Evolutionary conservation across 257 asterid genomes (phyloP).

Genomic region (Nyctanthes arbortristis): DNA sequence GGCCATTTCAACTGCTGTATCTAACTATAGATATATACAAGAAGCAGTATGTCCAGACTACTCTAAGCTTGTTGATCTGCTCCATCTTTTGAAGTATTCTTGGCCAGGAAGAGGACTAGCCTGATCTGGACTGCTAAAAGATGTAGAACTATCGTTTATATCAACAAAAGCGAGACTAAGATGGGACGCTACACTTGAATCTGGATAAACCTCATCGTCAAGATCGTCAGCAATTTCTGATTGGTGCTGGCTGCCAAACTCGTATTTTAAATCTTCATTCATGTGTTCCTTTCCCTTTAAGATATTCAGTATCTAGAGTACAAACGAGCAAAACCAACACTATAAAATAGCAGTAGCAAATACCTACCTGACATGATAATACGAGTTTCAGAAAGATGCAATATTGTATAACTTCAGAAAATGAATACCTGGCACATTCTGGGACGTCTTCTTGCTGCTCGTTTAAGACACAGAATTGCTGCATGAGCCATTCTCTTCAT

Average conservation of each 20-base stretch:
- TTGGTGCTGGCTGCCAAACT: constrained; percentile 18
- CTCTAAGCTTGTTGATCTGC: constrained; percentile 69
- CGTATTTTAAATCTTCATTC: constrained; percentile 23
- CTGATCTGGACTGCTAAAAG: constrained; percentile 72
- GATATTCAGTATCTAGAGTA: constrained; percentile 51
- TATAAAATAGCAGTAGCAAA: not conserved
- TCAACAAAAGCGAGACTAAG: constrained; percentile 73
- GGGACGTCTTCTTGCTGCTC: constrained; percentile 85
- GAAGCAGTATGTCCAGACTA: not conserved
- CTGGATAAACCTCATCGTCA: constrained; percentile 90
- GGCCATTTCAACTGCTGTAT: not conserved
- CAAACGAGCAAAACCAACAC: not conserved
- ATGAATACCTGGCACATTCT: constrained; percentile 65
- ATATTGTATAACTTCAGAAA: not conserved
- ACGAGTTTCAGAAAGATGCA: not conserved
- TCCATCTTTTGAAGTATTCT: constrained; percentile 72
- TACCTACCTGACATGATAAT: not conserved
- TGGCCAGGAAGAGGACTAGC: constrained; percentile 73
- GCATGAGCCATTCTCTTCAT: constrained; percentile 72
- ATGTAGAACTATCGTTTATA: constrained; percentile 51
- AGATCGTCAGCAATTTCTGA: constrained; percentile 44
- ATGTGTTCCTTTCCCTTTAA: constrained; percentile 53
- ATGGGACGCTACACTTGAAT: constrained; percentile 79
- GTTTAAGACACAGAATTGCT: constrained; percentile 77
- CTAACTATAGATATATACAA: not conserved